Conservation (phyloP, 2,329 filamentous ascomycete species). For the Orbilia brochopaga region DNA sequence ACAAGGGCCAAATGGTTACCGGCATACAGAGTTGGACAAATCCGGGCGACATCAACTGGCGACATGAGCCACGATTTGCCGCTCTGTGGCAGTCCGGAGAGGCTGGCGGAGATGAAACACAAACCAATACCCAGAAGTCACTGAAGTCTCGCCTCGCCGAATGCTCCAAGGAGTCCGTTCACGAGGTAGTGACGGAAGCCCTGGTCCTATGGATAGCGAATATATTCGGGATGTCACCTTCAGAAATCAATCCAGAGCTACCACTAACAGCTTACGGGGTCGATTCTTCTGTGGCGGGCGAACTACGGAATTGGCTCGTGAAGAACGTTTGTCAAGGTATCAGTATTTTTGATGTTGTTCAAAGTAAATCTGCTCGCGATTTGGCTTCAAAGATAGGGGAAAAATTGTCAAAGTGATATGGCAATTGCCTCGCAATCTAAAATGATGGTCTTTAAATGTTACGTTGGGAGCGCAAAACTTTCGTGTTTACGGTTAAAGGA, state of each 20-base stretch:
- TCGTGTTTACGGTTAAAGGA: too few species aligned
- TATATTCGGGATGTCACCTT: constrained; percentile 11
- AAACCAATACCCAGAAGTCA: not conserved
- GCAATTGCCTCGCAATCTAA: too few species aligned
- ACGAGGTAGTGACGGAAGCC: not conserved
- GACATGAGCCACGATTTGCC: constrained; percentile 10
- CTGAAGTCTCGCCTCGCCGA: constrained; percentile 5
- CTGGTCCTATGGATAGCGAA: not conserved
- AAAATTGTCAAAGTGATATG: too few species aligned
- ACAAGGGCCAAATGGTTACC: not conserved
- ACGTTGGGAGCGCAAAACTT: too few species aligned
- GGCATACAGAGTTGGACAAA: constrained; percentile 1
- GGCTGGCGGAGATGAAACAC: not conserved
- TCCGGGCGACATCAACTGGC: constrained; percentile 8
- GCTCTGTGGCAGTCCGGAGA: constrained; percentile 5
- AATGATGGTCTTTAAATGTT: too few species aligned
- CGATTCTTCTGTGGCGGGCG: constrained; percentile 4
- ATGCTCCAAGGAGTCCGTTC: not conserved
- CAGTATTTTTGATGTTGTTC: too few species aligned
- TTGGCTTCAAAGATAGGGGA: too few species aligned
- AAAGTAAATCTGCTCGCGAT: too few species aligned
- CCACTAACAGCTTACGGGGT: constrained; percentile 9
- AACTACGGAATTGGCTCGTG: constrained; percentile 10
- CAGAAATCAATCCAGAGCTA: constrained; percentile 5
- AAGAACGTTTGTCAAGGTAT: too few species aligned